A percentile compares a stretch with the other conserved stretches of the same genome.
These are phyloP conservation scores for Thalassiosira profunda DNA, from an alignment of 108 stramenopile genomes.

Conservation along the genomic window DNA sequence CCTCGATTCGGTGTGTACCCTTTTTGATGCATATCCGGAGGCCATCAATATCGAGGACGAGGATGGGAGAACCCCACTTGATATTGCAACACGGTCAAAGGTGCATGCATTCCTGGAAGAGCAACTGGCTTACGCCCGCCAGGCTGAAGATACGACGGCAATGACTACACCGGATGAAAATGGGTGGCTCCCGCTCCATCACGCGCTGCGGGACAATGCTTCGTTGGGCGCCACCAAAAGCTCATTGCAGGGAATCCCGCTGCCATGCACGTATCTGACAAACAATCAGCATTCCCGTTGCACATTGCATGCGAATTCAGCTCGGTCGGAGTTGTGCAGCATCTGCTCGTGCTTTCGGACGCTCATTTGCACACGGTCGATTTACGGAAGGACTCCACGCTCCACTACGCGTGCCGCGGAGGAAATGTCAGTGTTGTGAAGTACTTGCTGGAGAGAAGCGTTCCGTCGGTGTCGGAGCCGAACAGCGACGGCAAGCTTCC, in stretches of 20 bases:
- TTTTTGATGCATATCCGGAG: too few relatives aligned
- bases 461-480: background rate
- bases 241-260: background rate
- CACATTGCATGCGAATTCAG: constrained; percentile 7
- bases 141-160: background rate
- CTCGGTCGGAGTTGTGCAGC: background rate
- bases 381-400: background rate
- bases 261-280: background rate
- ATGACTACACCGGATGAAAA: too few relatives aligned
- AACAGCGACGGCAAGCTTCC: background rate
- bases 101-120: constrained; percentile 1
- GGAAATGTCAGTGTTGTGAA: background rate
- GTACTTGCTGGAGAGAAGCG: background rate
- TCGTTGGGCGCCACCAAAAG: background rate
- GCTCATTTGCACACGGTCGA: background rate
- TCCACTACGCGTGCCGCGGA: constrained; percentile 2
- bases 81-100: too few relatives aligned
- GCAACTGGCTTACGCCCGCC: background rate
- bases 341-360: background rate
- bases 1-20: too few relatives aligned
- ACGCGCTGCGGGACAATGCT: background rate
- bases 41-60: too few relatives aligned
- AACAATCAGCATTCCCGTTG: background rate
- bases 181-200: background rate
- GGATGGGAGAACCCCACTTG: too few relatives aligned